These are phyloP conservation scores for Hygrophorus russula DNA, from an alignment of 768 basidiomycete species.

Conservation along the genomic window DNA sequence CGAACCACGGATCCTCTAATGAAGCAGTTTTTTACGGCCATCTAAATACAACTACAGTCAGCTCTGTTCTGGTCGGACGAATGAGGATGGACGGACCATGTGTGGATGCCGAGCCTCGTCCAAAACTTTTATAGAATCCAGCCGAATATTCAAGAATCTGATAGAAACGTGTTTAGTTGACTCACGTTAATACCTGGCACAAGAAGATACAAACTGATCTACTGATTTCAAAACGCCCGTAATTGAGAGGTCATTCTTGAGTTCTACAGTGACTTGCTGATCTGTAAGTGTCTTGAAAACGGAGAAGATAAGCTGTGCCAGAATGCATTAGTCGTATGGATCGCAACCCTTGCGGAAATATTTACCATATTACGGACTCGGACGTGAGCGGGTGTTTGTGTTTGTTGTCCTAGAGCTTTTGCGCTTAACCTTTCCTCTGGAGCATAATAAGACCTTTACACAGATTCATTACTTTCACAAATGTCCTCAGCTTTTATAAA, in stretches of 20 bases:
- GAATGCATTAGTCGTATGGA: neutral
- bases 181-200: neutral
- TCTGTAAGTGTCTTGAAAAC: constrained; percentile 99
- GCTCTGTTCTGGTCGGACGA: neutral
- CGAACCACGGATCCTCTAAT: constrained; percentile 97
- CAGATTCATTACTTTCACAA: too few relatives aligned
- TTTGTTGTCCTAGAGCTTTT: neutral
- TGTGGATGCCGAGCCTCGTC: constrained; percentile 94
- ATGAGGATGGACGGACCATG: constrained; percentile 51
- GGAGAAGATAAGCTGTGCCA: constrained; percentile 76
- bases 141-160: constrained; percentile 91
- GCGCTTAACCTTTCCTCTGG: too few relatives aligned
- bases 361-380: neutral
- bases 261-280: constrained; percentile 91
- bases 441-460: too few relatives aligned
- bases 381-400: too few relatives aligned
- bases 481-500: constrained; percentile 29
- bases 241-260: constrained; percentile 98
- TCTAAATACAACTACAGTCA: constrained; percentile 33
- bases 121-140: constrained; percentile 87
- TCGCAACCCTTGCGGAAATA: too few relatives aligned
- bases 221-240: constrained; percentile 94
- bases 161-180: constrained; percentile 4
- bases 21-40: constrained; percentile 99
- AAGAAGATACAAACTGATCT: constrained; percentile 65